Base-by-base conservation (phyloP, 306 rosid genomes). In the Citrullus mucosospermus region DNA sequence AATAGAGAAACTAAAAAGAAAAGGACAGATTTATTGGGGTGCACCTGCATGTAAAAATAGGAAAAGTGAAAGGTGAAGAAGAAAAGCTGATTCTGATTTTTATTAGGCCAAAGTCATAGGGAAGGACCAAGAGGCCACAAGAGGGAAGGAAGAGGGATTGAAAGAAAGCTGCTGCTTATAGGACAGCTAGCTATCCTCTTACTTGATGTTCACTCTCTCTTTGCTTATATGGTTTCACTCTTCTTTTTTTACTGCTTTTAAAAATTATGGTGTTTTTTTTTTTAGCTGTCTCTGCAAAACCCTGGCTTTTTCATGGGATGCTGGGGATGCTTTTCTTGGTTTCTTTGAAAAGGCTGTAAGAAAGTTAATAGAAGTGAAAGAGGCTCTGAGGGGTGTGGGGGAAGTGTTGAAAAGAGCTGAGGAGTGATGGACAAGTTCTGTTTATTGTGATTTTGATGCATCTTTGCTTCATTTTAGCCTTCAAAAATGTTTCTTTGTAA, bases 381-480 rank as follows among this genome's bases (percentile, higher is more conserved):
- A 82, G 71, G 67, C 9, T 17, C 8, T 72, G 44, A 15, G 77
- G 77, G n/a, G 76, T 46, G 77, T 50, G 77, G 77, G 77, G 77
- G 77, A 51, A 73, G 61, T 50, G 77, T 30, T 50, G 9, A 28
- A 25, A 50, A 51, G 56, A 68, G 75, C 4, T 38, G 73, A 67
- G 74, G 59, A 69, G 62, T 68, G 69, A 80, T 75, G 83, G 81
- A 53, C 48, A 48, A 60, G 78, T 50, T 81, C 50, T 85, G 89
- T 82, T 82, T 74, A 28, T 77, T 80, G 86, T 87, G 89, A 89
- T 88, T 25, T 87, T 85, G 87, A 80, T 85, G 86, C 85, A 78
- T 83, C 75, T 82, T 55, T 74, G 91, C 85, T 87, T 82, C 86
- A 78, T 78, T 71, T 75, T 83, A 84, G 90, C 85, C 92, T 82